These are phyloP conservation scores for Chrysoporthe deuterocubensis DNA, from an alignment of 2,329 filamentous ascomycete species.

Conservation along the genomic window DNA sequence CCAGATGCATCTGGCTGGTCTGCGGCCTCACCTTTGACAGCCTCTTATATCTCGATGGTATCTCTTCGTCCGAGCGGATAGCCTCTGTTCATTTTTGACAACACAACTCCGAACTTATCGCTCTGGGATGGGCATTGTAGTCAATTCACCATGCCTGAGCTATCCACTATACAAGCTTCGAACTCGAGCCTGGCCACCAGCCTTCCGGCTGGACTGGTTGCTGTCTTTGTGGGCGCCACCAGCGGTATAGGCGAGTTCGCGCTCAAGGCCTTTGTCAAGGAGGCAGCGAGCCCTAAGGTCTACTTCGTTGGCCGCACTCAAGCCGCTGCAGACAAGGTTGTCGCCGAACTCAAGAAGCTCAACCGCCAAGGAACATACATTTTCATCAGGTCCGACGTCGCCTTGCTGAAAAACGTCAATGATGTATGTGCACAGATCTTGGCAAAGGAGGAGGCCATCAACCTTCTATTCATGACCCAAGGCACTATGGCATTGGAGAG, in stretches of 20 bases:
- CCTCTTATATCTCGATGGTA: slow-evolving; percentile 2
- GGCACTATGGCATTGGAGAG: slow-evolving; percentile 39
- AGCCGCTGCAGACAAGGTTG: slow-evolving; percentile 42
- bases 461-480: slow-evolving; percentile 51
- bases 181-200: slow-evolving; percentile 31
- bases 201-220: slow-evolving; percentile 41
- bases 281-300: slow-evolving; percentile 46
- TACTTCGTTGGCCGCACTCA: slow-evolving; percentile 56
- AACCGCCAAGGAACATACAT: slow-evolving; percentile 49
- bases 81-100: not conserved
- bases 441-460: slow-evolving; percentile 47
- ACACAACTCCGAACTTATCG: not conserved
- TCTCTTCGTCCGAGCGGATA: not conserved
- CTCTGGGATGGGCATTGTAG: not conserved
- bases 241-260: slow-evolving; percentile 54
- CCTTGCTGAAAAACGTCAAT: slow-evolving; percentile 56
- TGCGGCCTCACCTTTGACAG: not conserved
- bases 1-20: not conserved
- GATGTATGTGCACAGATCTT: slow-evolving; percentile 50
- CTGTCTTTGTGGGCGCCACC: slow-evolving; percentile 58
- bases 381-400: slow-evolving; percentile 55
- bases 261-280: slow-evolving; percentile 49
- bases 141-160: not conserved
- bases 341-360: slow-evolving; percentile 41
- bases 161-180: slow-evolving; percentile 2